Percentiles rank a stretch among this genome's conserved stretches.
phyloP scores from a whole-genome alignment of 495 filamentous ascomycete species.

The Penicillium paxilli region DNA sequence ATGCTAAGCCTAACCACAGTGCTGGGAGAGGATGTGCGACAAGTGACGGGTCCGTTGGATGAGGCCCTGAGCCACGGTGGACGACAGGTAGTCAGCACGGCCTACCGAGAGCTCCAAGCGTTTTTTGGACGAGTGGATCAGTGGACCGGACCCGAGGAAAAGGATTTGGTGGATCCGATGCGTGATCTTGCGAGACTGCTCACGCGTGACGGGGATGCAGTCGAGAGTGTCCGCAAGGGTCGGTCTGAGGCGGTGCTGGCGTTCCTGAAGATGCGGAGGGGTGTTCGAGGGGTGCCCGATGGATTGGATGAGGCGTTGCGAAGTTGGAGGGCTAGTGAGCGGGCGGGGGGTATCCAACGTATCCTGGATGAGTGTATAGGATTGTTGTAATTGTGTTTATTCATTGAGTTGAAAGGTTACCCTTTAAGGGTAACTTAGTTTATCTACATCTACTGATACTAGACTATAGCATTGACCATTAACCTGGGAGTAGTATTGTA shows the following conservation, averaged over 20 bases:
- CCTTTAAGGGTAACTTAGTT: too few species aligned
- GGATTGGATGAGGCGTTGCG: constrained; percentile 21
- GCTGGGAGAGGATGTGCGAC: constrained; percentile 31
- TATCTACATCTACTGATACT: neutral
- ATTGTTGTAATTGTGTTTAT: constrained; percentile 6
- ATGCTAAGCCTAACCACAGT: constrained; percentile 32
- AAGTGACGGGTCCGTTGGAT: constrained; percentile 32
- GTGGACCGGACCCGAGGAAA: constrained; percentile 24
- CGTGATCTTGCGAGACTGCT: constrained; percentile 32
- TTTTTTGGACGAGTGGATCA: constrained; percentile 38
- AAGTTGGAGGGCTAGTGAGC: constrained; percentile 37
- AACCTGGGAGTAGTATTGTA: too few species aligned
- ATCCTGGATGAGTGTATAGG: constrained; percentile 39
- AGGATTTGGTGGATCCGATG: constrained; percentile 27
- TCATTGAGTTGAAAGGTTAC: too few species aligned
- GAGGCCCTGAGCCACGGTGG: constrained; percentile 36
- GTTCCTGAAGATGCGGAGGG: constrained; percentile 35
- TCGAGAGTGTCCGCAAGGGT: constrained; percentile 42
- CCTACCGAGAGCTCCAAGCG: constrained; percentile 43
- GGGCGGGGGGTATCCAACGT: constrained; percentile 38
- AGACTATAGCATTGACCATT: too few species aligned
- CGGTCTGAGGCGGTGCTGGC: constrained; percentile 39
- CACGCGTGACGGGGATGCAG: constrained; percentile 35
- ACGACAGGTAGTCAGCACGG: constrained; percentile 41
- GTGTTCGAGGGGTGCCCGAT: constrained; percentile 24